Conservation (phyloP, 768 basidiomycete genomes). For the Sarcodon aspratus region DNA sequence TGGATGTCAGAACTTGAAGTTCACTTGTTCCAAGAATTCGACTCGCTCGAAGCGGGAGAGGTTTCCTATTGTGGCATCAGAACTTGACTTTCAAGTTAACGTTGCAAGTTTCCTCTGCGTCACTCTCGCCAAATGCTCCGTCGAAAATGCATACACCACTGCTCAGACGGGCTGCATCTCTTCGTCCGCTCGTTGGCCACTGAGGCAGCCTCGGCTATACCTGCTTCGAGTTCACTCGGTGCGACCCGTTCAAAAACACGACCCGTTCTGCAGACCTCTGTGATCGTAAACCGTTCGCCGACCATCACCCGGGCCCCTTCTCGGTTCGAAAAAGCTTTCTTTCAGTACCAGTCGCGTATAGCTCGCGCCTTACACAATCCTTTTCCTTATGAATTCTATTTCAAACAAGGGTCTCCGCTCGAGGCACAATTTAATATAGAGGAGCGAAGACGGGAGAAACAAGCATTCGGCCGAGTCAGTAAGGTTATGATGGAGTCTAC, state of each 20-base stretch:
- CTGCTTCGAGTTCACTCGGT: constrained; percentile 7
- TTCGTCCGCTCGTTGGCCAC: constrained; percentile 14
- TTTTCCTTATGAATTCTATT: constrained; percentile 84
- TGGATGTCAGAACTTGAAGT: neutral
- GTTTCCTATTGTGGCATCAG: neutral
- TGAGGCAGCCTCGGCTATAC: constrained; percentile 8
- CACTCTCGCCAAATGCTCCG: neutral
- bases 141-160: neutral
- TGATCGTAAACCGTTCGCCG: constrained; percentile 71
- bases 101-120: constrained; percentile 3
- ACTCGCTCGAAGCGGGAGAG: constrained; percentile 2
- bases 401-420: constrained; percentile 81
- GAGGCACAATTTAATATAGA: constrained; percentile 73
- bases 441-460: constrained; percentile 58
- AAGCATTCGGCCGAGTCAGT: constrained; percentile 54
- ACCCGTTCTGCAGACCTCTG: constrained; percentile 41
- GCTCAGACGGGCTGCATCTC: constrained; percentile 1
- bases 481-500: constrained; percentile 24
- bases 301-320: constrained; percentile 62
- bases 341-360: constrained; percentile 75
- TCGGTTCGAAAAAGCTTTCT: constrained; percentile 70
- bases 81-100: neutral
- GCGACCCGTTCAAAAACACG: constrained; percentile 16
- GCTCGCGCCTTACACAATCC: constrained; percentile 81
- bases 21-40: constrained; percentile 2